Evolutionary conservation across 2,329 filamentous ascomycete genomes (phyloP).

Genomic region (Xylaria sp.): DNA sequence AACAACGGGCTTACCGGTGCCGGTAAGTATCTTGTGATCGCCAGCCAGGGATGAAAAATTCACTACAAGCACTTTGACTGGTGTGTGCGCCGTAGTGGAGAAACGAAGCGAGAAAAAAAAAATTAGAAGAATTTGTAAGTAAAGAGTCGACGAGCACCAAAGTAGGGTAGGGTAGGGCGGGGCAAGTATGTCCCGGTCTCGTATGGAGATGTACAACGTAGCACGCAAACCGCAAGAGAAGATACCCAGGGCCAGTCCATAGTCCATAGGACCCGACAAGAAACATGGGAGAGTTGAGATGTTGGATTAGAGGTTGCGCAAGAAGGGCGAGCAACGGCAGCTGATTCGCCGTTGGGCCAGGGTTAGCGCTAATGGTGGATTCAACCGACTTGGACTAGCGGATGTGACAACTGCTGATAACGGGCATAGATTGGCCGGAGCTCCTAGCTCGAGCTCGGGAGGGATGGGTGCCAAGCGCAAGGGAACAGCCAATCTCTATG

Average conservation of each 20-base stretch:
- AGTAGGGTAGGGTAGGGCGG: conserved; percentile 12
- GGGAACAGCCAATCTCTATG: conserved; percentile 47
- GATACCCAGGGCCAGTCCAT: neutral
- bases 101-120: conserved; percentile 1
- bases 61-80: neutral
- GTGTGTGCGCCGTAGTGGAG: conserved; percentile 27
- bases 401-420: conserved; percentile 45
- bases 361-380: conserved; percentile 46
- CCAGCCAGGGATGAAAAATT: conserved; percentile 33
- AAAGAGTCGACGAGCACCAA: conserved; percentile 13
- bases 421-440: conserved; percentile 46
- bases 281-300: conserved; percentile 3
- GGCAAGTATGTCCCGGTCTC: conserved; percentile 26
- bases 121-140: conserved; percentile 31
- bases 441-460: conserved; percentile 42
- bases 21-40: conserved; percentile 20
- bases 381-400: conserved; percentile 45
- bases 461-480: conserved; percentile 39
- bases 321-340: conserved; percentile 22
- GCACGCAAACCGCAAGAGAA: conserved; percentile 31
- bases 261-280: too few relatives aligned
- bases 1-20: conserved; percentile 24
- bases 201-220: conserved; percentile 29
- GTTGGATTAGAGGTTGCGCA: conserved; percentile 25
- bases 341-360: conserved; percentile 43